phyloP scores from a whole-genome alignment of 2,329 filamentous ascomycete genomes.

The Pyrenochaeta sp. region DNA sequence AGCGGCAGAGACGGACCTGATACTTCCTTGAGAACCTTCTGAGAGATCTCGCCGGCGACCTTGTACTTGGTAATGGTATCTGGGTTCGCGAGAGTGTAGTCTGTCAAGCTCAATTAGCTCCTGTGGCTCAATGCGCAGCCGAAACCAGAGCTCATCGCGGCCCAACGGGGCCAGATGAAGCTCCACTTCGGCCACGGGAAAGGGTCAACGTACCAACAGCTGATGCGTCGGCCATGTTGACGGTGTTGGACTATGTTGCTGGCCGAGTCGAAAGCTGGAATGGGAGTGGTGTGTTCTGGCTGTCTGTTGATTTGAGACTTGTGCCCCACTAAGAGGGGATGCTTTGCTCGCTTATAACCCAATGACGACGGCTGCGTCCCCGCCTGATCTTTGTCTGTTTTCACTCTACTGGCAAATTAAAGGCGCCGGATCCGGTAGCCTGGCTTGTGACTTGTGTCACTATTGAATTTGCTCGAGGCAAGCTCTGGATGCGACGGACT shows the following conservation, averaged over 20 bases:
- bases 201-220: slow-evolving; percentile 35
- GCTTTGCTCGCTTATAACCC: slow-evolving; percentile 39
- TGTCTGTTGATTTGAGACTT: slow-evolving; percentile 38
- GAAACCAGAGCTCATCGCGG: no score
- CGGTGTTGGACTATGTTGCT: slow-evolving; percentile 25
- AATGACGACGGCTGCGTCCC: slow-evolving; percentile 27
- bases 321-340: slow-evolving; percentile 43
- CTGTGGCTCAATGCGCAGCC: slow-evolving; percentile 26
- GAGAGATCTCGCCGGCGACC: slow-evolving; percentile 91
- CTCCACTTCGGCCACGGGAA: not conserved
- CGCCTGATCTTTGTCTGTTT: slow-evolving; percentile 15
- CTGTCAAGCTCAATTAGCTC: slow-evolving; percentile 56
- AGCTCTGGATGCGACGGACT: no score
- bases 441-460: slow-evolving; percentile 5
- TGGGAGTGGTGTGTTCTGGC: slow-evolving; percentile 31
- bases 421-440: slow-evolving; percentile 6
- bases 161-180: not conserved
- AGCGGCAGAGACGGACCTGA: slow-evolving; percentile 54
- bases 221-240: slow-evolving; percentile 47
- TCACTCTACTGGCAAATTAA: slow-evolving; percentile 5
- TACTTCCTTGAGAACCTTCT: slow-evolving; percentile 92
- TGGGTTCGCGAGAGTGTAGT: slow-evolving; percentile 89
- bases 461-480: not conserved
- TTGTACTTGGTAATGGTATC: slow-evolving; percentile 99
- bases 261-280: slow-evolving; percentile 30